Evolutionary conservation across 805 yeast species (phyloP), one percentile per base, ranked within the genome.

Genomic region (Saccharomycopsis synnaedendra): DNA sequence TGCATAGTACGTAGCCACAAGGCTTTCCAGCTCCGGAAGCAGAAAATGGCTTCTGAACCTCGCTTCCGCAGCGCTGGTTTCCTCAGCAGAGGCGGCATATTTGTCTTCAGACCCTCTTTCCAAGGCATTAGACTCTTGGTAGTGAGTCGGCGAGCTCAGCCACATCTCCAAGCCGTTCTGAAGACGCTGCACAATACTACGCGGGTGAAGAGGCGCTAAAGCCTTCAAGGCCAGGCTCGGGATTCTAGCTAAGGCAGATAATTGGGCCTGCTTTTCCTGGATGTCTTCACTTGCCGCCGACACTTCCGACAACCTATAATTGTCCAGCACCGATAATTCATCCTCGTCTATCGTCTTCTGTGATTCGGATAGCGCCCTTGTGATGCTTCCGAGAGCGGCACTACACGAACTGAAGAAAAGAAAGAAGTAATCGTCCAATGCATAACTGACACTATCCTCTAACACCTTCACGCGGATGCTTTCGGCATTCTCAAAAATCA

Each of bases 1-100:
- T 1, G 82, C 71, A 57, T 75, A 81, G 58, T 86, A 90, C 1
- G 86, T 71, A 0, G 95, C 78, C 0, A 81, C 62, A 42, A 89
- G 65, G 4, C 58, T 60, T 38, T 76, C 78, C 2, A 66, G 58
- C 0, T 68, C 70, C 4, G 73, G 69, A 7, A 89, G 64, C 0
- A 88, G 75, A 56, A 90, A 90, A 55, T 80, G 82, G 1, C 66
- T 60, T 43, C 75, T 70, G 59, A 82, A 88, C 51, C 85, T 68
- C n/a, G 63, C 62, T n/a, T 74, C 71, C 0, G 85, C 74, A 3
- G 60, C 64, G 1, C 57, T 61, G 42, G 77, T 66, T 19, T 71
- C 75, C 2, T 66, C 65, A 1, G 58, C 61, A 30, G 72, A 67
- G 0, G 62, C 69, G 5, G 80, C 71, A 52, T 66, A 72, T 3